Percentiles rank a stretch among this genome's conserved stretches.
phyloP scores from a whole-genome alignment of 2,329 filamentous ascomycete species.

The Pezicula neosporulosa region DNA sequence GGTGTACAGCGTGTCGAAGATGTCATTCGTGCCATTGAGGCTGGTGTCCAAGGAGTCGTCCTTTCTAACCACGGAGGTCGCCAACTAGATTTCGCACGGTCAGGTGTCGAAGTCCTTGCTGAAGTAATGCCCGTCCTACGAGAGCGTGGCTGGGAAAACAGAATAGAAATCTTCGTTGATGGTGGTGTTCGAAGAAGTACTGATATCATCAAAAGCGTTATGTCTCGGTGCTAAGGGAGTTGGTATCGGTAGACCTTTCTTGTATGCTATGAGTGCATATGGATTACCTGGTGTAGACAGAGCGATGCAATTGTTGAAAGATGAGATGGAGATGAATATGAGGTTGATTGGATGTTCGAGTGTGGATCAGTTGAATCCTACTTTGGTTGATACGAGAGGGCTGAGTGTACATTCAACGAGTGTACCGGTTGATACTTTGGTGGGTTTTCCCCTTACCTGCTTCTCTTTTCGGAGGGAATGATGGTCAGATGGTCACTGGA shows the following conservation, averaged over 20 bases:
- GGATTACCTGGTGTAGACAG: constrained; percentile 83
- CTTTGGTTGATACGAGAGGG: constrained; percentile 74
- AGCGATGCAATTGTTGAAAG: constrained; percentile 88
- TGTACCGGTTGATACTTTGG: constrained; percentile 59
- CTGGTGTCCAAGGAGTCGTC: constrained; percentile 83
- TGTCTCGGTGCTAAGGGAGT: constrained; percentile 90
- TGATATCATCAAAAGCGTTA: constrained; percentile 93
- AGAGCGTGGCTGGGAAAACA: constrained; percentile 67
- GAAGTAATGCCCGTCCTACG: constrained; percentile 89
- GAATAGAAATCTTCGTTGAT: constrained; percentile 86
- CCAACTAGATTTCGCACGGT: constrained; percentile 88
- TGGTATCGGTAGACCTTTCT: constrained; percentile 89
- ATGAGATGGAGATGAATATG: constrained; percentile 99
- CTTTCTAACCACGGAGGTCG: constrained; percentile 94
- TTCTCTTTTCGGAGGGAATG: neutral
- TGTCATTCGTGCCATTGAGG: constrained; percentile 80
- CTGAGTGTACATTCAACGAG: constrained; percentile 56
- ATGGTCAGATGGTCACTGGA: neutral
- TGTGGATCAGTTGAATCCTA: constrained; percentile 75
- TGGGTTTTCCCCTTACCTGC: constrained; percentile 11
- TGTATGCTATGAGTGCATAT: constrained; percentile 95
- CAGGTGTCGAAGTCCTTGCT: constrained; percentile 83
- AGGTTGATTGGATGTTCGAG: constrained; percentile 77
- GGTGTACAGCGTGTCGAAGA: constrained; percentile 96
- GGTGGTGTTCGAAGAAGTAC: constrained; percentile 87